Conservation (phyloP, 306 rosid genomes). For the Sophora flavescens region DNA sequence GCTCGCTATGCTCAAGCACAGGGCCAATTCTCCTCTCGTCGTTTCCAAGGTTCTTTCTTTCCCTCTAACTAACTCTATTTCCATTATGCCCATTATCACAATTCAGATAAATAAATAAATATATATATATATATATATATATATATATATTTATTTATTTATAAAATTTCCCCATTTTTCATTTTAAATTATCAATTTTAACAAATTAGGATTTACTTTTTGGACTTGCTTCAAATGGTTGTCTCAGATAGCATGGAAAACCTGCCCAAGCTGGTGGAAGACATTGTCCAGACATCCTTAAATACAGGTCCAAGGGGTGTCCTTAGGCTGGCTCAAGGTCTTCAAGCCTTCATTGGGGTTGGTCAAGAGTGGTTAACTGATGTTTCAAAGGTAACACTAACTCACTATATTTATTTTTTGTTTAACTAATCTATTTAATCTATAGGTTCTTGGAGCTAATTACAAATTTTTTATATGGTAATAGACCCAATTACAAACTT, state of each 20-base stretch:
- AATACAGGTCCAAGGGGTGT: constrained; percentile 92
- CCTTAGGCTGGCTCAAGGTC: constrained; percentile 83
- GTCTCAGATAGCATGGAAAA: constrained; percentile 69
- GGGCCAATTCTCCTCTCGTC: constrained; percentile 73
- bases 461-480: too few species aligned
- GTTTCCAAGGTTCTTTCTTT: constrained; percentile 67
- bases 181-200: too few species aligned
- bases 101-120: not conserved
- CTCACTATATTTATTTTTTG: not conserved
- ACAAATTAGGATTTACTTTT: not conserved
- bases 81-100: not conserved
- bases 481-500: too few species aligned
- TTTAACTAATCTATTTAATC: too few species aligned
- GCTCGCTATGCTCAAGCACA: constrained; percentile 86
- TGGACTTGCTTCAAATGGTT: not conserved
- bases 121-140: too few species aligned
- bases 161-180: too few species aligned
- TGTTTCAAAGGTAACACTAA: constrained; percentile 64
- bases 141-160: too few species aligned
- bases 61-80: not conserved
- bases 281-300: constrained; percentile 84
- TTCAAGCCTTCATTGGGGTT: constrained; percentile 88
- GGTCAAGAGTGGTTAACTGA: constrained; percentile 94
- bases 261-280: constrained; percentile 90
- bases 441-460: too few species aligned